Conservation (phyloP, 2,329 filamentous ascomycete genomes). For the Fusarium siculi region DNA sequence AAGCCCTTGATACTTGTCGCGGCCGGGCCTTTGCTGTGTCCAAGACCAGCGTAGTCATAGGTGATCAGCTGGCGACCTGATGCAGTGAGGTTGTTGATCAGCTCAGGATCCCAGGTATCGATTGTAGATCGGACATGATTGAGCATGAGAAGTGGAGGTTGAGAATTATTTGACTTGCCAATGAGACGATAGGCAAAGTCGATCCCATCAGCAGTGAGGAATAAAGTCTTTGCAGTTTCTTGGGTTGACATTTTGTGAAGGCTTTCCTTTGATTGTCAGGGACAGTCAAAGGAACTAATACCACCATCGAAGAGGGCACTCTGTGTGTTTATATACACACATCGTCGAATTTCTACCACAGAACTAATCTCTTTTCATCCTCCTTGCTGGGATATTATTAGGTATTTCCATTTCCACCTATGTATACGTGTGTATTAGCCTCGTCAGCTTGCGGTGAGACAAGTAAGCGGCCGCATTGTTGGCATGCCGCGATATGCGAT, state of each 20-base stretch:
- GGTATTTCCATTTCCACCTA: neutral
- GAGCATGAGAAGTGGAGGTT: neutral
- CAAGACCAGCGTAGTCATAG: neutral
- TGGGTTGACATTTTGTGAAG: neutral
- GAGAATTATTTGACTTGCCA: neutral
- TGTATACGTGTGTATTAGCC: neutral
- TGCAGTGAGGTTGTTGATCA: neutral
- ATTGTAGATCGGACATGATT: neutral
- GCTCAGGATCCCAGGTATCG: neutral
- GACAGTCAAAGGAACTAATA: neutral
- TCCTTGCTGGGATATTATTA: fast-evolving
- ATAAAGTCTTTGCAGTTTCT: neutral
- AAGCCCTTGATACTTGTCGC: neutral
- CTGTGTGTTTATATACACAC: too few relatives aligned
- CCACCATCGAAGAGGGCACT: neutral
- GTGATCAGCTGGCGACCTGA: neutral
- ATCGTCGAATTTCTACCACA: neutral
- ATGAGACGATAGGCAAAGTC: neutral
- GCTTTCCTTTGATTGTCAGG: neutral
- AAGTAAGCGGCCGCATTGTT: neutral
- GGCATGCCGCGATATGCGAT: neutral
- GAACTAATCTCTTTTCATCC: neutral
- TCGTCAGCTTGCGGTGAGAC: neutral
- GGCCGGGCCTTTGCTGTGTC: neutral
- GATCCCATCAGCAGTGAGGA: neutral